Evolutionary conservation across 768 basidiomycete genomes (phyloP), one percentile per base, ranked within the genome.

Genomic region (Agrocybe praecox): DNA sequence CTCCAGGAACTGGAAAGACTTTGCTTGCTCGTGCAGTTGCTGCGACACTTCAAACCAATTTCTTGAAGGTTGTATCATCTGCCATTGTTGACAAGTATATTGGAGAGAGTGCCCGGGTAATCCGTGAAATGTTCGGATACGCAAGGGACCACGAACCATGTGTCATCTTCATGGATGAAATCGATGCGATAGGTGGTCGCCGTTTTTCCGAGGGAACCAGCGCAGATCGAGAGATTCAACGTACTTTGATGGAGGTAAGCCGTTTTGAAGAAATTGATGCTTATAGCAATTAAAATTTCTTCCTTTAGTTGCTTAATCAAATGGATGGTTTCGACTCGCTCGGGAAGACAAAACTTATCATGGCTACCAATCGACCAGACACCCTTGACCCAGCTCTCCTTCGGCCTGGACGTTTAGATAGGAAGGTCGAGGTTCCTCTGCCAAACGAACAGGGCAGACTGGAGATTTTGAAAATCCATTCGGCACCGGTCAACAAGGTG

Each of bases 261-360:
- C 9, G 7, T 29, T 15, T 43, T 45, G 1, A 11, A 8, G 15
- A 1, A 26, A 44, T 11, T 29, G 36, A 46, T 46, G 18, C 45
- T 34, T 59, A 2, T 58, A 11, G 46, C 48, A 21, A n/a, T 55
- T 36, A 17, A n/a, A 24, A n/a, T n/a, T n/a, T 29, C 26, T 29
- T 29, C 9, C 26, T 42, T 15, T 65, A 96, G 94, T 80, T 99
- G 22, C 83, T 99, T 29, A 98, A 98, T 68, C 96, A 98, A 75
- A 97, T 99, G 94, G 97, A 99, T 70, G 97, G 97, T 21, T 99
- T 99, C 76, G 97, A 98, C 74, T 94, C 96, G 15, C 80, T 99
- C 24, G 97, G 97, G 45, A 81, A 80, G 62, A 98, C 96, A 32
- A 98, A 98, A 74, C 84, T 98, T 52, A 99, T 99, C 72, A 98